These are phyloP conservation scores for Debaryomyces robertsiae DNA, from an alignment of 1,139 yeast genomes.

Conservation along the genomic window DNA sequence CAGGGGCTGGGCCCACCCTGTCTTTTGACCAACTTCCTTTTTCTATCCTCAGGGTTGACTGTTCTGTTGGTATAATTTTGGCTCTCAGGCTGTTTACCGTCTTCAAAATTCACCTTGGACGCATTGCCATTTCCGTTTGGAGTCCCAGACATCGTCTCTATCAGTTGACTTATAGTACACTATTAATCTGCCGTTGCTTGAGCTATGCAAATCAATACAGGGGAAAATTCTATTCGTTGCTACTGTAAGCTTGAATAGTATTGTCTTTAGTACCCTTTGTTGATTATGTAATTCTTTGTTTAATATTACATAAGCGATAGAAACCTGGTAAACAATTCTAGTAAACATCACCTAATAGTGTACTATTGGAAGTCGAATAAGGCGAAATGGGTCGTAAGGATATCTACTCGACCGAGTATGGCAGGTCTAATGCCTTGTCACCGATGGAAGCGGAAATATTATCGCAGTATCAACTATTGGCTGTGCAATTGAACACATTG, in stretches of 20 bases:
- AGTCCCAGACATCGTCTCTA: constrained; percentile 1
- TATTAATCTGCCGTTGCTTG: background rate
- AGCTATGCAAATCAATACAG: background rate
- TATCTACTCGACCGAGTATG: constrained; percentile 28
- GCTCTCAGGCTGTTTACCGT: background rate
- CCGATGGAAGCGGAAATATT: constrained; percentile 45
- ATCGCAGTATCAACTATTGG: constrained; percentile 50
- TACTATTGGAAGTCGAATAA: too few species aligned
- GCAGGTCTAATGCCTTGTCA: constrained; percentile 31
- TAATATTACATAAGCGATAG: too few species aligned
- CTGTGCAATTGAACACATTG: constrained; percentile 40
- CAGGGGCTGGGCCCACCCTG: constrained; percentile 39
- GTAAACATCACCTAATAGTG: too few species aligned
- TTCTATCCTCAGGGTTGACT: constrained; percentile 14
- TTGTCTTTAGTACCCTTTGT: constrained; percentile 1
- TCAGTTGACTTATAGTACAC: constrained; percentile 1
- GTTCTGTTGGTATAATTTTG: constrained; percentile 7
- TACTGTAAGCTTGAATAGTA: constrained; percentile 6
- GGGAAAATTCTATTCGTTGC: constrained; percentile 3
- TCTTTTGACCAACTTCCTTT: constrained; percentile 44
- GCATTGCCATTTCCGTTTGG: constrained; percentile 4
- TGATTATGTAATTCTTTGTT: constrained; percentile 1
- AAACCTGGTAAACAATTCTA: too few species aligned
- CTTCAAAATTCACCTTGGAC: background rate
- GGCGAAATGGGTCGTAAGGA: constrained; percentile 17